A percentile compares a stretch with the other conserved stretches of the same genome.
Conservation (phyloP, 495 filamentous ascomycete species). For the Aspergillus olivimuriae region DNA sequence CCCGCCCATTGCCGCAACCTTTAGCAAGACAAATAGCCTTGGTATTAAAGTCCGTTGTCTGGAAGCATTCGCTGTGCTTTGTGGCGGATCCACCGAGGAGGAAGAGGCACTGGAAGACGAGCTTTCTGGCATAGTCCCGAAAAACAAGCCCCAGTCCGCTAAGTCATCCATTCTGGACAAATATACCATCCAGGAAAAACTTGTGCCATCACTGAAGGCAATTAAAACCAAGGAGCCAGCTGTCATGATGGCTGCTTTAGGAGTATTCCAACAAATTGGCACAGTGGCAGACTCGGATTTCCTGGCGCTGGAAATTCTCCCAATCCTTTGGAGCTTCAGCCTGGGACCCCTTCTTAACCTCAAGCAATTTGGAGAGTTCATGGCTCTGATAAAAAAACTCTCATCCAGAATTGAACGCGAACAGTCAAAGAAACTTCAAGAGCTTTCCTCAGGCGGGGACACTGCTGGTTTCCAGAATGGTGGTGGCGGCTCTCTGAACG, state of each 20-base stretch:
- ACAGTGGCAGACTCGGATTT: conserved; percentile 83
- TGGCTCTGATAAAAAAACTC: conserved; percentile 76
- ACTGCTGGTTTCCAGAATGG: conserved; percentile 33
- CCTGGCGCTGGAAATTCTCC: conserved; percentile 83
- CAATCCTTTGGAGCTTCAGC: conserved; percentile 85
- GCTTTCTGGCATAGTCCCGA: conserved; percentile 56
- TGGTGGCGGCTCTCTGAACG: conserved; percentile 20
- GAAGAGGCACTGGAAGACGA: conserved; percentile 53
- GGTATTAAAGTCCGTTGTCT: conserved; percentile 88
- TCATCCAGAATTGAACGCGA: conserved; percentile 78
- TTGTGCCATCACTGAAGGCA: conserved; percentile 79
- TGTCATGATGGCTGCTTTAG: conserved; percentile 91
- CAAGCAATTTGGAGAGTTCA: conserved; percentile 80
- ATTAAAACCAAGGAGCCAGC: conserved; percentile 98
- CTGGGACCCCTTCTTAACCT: conserved; percentile 84
- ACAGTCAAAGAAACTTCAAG: conserved; percentile 78
- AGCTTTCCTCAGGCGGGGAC: conserved; percentile 55
- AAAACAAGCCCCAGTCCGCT: conserved; percentile 44
- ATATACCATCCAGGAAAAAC: conserved; percentile 94
- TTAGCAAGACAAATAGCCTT: conserved; percentile 85
- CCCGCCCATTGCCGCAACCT: conserved; percentile 80
- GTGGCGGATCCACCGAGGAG: conserved; percentile 56
- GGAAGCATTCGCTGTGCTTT: conserved; percentile 83
- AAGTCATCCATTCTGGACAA: conserved; percentile 83
- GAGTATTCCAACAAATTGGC: conserved; percentile 77